Percentiles rank a stretch among this genome's conserved stretches.
These are phyloP conservation scores for Pythium insidiosum DNA, from an alignment of 352 stramenopile genomes.

Conservation along the genomic window DNA sequence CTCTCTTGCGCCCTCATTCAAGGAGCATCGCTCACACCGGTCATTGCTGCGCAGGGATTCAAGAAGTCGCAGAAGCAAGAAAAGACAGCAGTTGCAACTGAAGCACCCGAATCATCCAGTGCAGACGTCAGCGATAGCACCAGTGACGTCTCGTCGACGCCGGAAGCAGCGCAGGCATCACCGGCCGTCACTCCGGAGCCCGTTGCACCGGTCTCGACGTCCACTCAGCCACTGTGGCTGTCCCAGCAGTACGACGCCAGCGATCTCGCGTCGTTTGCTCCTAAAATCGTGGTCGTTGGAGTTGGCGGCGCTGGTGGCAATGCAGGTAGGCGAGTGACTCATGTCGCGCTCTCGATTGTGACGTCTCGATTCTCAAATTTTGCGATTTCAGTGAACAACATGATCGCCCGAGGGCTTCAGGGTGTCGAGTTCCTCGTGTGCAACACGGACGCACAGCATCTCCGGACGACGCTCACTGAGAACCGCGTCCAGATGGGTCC, in stretches of 20 bases:
- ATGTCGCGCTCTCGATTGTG: neutral
- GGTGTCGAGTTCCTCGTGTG: slow-evolving; percentile 87
- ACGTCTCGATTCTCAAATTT: neutral
- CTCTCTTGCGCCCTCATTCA: no score
- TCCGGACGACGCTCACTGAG: slow-evolving; percentile 85
- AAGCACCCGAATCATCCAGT: no score
- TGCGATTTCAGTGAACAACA: slow-evolving; percentile 91
- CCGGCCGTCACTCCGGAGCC: slow-evolving; percentile 9
- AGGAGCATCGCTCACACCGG: no score
- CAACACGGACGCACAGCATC: slow-evolving; percentile 89
- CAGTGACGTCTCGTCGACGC: neutral
- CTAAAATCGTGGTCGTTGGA: slow-evolving; percentile 83
- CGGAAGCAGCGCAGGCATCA: slow-evolving; percentile 1
- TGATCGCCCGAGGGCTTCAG: slow-evolving; percentile 78
- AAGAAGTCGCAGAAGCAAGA: slow-evolving; percentile 46
- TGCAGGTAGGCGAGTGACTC: slow-evolving; percentile 30
- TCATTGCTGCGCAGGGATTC: slow-evolving; percentile 37
- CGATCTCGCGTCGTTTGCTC: slow-evolving; percentile 69
- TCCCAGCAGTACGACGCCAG: slow-evolving; percentile 46
- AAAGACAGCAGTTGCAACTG: neutral
- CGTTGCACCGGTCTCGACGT: slow-evolving; percentile 29
- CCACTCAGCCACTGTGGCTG: slow-evolving; percentile 71
- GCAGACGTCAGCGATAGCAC: no score
- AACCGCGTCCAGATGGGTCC: slow-evolving; percentile 88
- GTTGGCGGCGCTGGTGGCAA: slow-evolving; percentile 86